Evolutionary conservation across 2,329 filamentous ascomycete genomes (phyloP).

Genomic region (Cladosporium sp.): DNA sequence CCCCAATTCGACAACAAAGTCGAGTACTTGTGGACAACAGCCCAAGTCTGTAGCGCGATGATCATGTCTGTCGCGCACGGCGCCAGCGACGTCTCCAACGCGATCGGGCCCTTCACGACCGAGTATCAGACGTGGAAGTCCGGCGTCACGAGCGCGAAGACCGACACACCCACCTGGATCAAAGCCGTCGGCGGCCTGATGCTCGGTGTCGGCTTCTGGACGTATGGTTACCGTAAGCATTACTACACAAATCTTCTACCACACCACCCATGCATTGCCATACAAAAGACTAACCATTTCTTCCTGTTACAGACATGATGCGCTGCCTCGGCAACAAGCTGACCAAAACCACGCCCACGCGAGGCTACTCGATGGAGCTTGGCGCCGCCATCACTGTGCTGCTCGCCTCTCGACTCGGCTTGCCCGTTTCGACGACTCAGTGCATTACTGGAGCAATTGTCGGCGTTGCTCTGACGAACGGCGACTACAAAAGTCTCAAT

Average conservation of each 20-base stretch:
- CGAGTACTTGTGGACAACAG: conserved; percentile 60
- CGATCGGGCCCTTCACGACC: conserved; percentile 57
- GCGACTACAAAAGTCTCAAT: conserved; percentile 54
- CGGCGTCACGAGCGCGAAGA: conserved; percentile 40
- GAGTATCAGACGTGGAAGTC: conserved; percentile 57
- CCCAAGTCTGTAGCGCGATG: conserved; percentile 62
- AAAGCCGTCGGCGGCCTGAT: conserved; percentile 50
- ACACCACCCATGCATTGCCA: no score
- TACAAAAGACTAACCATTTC: no score
- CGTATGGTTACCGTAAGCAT: conserved; percentile 53
- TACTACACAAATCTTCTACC: neutral
- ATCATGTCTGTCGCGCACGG: conserved; percentile 65
- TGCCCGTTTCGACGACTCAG: conserved; percentile 61
- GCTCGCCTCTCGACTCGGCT: conserved; percentile 56
- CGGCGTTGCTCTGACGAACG: conserved; percentile 57
- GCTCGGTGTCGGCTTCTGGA: conserved; percentile 55
- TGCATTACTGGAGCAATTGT: conserved; percentile 59
- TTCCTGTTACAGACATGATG: conserved; percentile 57
- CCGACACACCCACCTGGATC: conserved; percentile 57
- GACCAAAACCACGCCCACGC: conserved; percentile 55
- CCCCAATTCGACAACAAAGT: conserved; percentile 57
- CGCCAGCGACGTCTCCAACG: conserved; percentile 58
- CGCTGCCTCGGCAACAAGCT: conserved; percentile 55
- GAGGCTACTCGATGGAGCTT: conserved; percentile 57
- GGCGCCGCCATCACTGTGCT: conserved; percentile 58